phyloP scores from a whole-genome alignment of 257 asterid genomes.

The Solanum rostratum region DNA sequence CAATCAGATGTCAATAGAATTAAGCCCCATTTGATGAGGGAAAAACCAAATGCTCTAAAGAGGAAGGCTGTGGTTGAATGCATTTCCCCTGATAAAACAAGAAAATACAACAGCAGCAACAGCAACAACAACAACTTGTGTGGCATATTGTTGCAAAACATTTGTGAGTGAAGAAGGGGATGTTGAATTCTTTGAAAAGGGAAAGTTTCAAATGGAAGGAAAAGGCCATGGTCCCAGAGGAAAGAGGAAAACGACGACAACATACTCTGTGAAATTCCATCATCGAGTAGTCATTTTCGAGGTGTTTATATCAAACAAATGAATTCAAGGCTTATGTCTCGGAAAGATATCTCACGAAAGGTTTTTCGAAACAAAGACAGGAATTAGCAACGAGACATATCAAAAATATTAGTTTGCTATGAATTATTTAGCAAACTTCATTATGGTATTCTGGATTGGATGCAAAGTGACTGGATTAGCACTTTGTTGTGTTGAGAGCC shows the following conservation, averaged over 20 bases:
- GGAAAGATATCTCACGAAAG: background rate
- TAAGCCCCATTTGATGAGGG: conserved; percentile 29
- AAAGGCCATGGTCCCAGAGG: background rate
- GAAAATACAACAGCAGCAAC: background rate
- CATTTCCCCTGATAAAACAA: conserved; percentile 20
- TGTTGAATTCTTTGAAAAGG: background rate
- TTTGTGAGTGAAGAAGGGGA: background rate
- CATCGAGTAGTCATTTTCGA: too few species aligned
- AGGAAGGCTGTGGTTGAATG: conserved; percentile 23
- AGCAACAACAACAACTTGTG: background rate
- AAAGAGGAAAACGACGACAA: background rate
- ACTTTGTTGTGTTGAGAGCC: background rate
- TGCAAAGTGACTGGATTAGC: background rate
- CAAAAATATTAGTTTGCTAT: background rate
- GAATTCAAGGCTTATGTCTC: too few species aligned
- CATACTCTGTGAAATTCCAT: too few species aligned
- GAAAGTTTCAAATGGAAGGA: background rate
- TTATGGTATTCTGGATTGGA: background rate
- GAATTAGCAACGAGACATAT: background rate
- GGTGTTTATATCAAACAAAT: too few species aligned
- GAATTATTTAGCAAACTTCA: background rate
- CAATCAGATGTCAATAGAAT: conserved; percentile 42
- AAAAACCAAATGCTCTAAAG: background rate
- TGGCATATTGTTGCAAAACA: background rate
- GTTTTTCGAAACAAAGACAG: background rate